phyloP scores from a whole-genome alignment of 2,329 filamentous ascomycete genomes.

The Verticillium isaacii region DNA sequence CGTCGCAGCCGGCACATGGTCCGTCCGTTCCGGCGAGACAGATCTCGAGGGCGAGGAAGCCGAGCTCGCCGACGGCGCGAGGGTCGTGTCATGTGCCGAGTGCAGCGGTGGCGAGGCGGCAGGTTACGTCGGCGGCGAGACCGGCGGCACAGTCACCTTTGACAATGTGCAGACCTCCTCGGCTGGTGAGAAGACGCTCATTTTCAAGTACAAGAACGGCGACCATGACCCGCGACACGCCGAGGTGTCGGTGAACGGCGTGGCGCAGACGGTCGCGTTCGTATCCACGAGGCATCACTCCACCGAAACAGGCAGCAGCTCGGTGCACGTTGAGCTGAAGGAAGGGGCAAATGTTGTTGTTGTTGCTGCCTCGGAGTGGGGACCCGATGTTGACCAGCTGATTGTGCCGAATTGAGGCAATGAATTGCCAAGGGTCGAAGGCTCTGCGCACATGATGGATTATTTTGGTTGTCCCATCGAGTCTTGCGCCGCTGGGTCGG shows the following conservation, averaged over 20 bases:
- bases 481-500: no score
- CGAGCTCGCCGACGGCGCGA: constrained; percentile 39
- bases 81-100: constrained; percentile 37
- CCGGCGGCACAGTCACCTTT: constrained; percentile 42
- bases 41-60: constrained; percentile 47
- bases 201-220: constrained; percentile 52
- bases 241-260: constrained; percentile 51
- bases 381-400: constrained; percentile 48
- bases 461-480: no score
- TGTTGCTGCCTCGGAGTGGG: constrained; percentile 38
- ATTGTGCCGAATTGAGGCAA: constrained; percentile 37
- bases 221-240: constrained; percentile 48
- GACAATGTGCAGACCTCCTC: constrained; percentile 33
- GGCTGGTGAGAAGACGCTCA: constrained; percentile 43
- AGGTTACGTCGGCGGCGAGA: constrained; percentile 50
- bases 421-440: not conserved
- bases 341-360: constrained; percentile 44
- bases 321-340: constrained; percentile 42
- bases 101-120: constrained; percentile 46
- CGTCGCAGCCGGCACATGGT: constrained; percentile 35
- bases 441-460: not conserved
- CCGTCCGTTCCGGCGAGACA: constrained; percentile 37
- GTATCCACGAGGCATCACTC: constrained; percentile 38
- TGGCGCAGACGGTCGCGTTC: constrained; percentile 46
- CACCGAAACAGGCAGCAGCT: constrained; percentile 34